Evolutionary conservation across 305 asterid species (phyloP).

Genomic region (Fraxinus ornus): DNA sequence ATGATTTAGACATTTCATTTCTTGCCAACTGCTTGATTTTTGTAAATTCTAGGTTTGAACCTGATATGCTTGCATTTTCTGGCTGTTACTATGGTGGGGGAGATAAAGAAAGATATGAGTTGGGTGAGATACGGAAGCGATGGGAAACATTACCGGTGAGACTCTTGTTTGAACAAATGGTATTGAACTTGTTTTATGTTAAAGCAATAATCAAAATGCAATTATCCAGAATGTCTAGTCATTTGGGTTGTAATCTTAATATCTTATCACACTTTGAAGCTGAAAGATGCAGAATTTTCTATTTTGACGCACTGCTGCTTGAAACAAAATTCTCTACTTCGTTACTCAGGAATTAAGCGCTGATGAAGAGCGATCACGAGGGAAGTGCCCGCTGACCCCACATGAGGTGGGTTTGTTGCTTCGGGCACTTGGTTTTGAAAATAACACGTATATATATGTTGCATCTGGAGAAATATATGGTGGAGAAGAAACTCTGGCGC

Average conservation of each 20-base stretch:
- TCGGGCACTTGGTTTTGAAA: conserved; percentile 13
- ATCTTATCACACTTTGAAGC: neutral
- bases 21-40: neutral
- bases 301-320: neutral
- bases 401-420: conserved; percentile 15
- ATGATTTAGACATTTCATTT: neutral
- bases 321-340: neutral
- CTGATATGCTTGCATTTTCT: conserved; percentile 35
- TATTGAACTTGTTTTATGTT: neutral
- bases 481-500: conserved; percentile 10
- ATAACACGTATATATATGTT: conserved; percentile 7
- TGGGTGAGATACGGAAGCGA: conserved; percentile 27
- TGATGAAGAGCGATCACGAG: conserved; percentile 12
- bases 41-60: conserved; percentile 23
- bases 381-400: conserved; percentile 12
- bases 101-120: conserved; percentile 23
- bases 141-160: conserved; percentile 33
- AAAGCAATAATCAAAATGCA: neutral
- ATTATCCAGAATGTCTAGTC: neutral
- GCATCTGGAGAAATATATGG: conserved; percentile 15
- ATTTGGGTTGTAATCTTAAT: neutral
- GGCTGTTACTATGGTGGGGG: conserved; percentile 37
- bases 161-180: neutral
- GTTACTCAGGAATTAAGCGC: conserved; percentile 1
- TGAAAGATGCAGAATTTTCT: neutral